These are phyloP conservation scores for Penicillium sp. DNA, from an alignment of 2,329 filamentous ascomycete species.

Conservation along the genomic window DNA sequence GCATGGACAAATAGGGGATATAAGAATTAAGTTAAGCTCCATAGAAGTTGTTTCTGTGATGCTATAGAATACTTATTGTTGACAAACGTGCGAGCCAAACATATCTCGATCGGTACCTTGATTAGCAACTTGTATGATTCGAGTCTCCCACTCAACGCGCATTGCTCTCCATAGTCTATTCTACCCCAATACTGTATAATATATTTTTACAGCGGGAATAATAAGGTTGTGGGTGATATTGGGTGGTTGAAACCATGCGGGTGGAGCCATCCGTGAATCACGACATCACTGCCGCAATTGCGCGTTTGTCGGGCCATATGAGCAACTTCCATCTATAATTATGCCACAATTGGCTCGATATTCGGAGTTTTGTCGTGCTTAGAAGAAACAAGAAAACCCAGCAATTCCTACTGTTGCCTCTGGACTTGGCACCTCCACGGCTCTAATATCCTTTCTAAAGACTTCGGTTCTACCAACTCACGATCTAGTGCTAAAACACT, in stretches of 20 bases:
- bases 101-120: too few relatives aligned
- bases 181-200: background rate
- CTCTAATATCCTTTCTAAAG: too few relatives aligned
- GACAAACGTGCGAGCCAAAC: background rate
- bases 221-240: background rate
- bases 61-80: background rate
- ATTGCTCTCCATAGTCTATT: background rate
- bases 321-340: background rate
- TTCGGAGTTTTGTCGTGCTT: background rate
- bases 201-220: background rate
- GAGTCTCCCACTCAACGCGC: background rate
- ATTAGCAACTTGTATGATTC: background rate
- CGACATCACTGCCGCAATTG: conserved; percentile 12
- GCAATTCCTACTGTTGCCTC: too few relatives aligned
- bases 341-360: background rate
- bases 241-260: background rate
- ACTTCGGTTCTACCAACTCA: too few relatives aligned
- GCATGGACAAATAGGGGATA: background rate
- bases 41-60: background rate
- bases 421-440: too few relatives aligned
- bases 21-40: background rate
- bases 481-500: too few relatives aligned
- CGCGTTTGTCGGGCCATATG: conserved; percentile 1
- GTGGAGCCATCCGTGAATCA: conserved; percentile 6
- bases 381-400: background rate